phyloP scores from a whole-genome alignment of 78 protist species.

The Polysphondylium violaceum region DNA sequence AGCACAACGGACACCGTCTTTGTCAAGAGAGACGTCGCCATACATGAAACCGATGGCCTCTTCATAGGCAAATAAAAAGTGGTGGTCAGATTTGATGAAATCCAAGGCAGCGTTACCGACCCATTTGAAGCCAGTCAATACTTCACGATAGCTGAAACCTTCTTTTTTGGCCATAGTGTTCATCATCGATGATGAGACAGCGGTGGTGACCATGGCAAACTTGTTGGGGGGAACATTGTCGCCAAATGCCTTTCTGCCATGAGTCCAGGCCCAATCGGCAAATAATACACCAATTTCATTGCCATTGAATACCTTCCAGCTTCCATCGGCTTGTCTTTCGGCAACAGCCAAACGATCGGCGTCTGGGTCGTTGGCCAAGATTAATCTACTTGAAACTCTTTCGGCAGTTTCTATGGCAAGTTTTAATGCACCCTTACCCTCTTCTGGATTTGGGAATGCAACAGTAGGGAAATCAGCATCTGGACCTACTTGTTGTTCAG shows the following conservation, averaged over 20 bases:
- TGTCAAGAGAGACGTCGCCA: constrained; percentile 91
- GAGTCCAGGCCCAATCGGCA: constrained; percentile 92
- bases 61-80: constrained; percentile 86
- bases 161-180: constrained; percentile 90
- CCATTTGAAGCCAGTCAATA: constrained; percentile 99
- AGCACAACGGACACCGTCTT: constrained; percentile 97
- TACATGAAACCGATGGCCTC: constrained; percentile 91
- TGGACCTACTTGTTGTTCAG: constrained; percentile 89
- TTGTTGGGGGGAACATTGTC: not conserved
- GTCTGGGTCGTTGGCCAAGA: constrained; percentile 99
- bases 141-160: constrained; percentile 91
- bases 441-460: constrained; percentile 99
- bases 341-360: constrained; percentile 98
- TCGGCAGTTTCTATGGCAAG: constrained; percentile 93
- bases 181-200: constrained; percentile 94
- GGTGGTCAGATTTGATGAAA: constrained; percentile 71
- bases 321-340: constrained; percentile 87
- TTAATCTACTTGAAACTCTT: constrained; percentile 39
- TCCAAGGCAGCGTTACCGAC: constrained; percentile 94
- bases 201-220: constrained; percentile 88
- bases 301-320: constrained; percentile 96
- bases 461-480: constrained; percentile 99
- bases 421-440: constrained; percentile 91
- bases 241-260: constrained; percentile 4
- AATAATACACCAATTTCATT: constrained; percentile 97